Evolutionary conservation across 225 moss, liverwort and hornwort genomes (phyloP), one percentile per base, ranked within the genome.

Genomic region (Climacium dendroides): DNA sequence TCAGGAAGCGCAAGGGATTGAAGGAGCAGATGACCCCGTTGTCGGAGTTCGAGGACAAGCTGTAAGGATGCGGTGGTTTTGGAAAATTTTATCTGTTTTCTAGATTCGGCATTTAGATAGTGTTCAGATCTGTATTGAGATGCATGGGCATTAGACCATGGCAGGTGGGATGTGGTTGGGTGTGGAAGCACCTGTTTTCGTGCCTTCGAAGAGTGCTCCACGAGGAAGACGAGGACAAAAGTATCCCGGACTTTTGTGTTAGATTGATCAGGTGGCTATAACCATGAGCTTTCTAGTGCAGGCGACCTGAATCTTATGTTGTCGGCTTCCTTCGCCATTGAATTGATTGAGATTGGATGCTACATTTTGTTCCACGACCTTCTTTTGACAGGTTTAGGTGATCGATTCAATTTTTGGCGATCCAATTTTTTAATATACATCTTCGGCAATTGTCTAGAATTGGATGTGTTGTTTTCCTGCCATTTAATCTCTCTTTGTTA

Each of bases 21-120:
- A 93, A 92, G 92, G 91, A 91, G 15, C 90, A 92, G 87, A 93
- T 93, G 87, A 91, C 93, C n/a, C 90, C 90, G 63, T 81, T 93
- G 87, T 93, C 92, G 1, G 91, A 91, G 71, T 93, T 80, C 72
- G 93, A 93, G 86, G 93, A 93, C 90, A 93, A 90, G 92, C 89
- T 93, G 90, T 93, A 66, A 87, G 89, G 35, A 30, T 17, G 79
- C 22, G 63, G 45, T 28, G 12, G 52, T 66, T 76, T 63, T 23
- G 57, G 47, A 25, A 43, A 53, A 35, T 84, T 59, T 74, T 32
- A 41, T 79, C n/a, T 79, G 74, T 75, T 15, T 82, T 55, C 67
- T 81, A n/a, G 74, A 32, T 74, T 29, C 52, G 71, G 86, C 83
- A 19, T 88, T 82, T 60, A 74, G 84, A 11, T 83, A 64, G 65